Evolutionary conservation across 768 basidiomycete genomes (phyloP).

Genomic region (Boletellus sp.): DNA sequence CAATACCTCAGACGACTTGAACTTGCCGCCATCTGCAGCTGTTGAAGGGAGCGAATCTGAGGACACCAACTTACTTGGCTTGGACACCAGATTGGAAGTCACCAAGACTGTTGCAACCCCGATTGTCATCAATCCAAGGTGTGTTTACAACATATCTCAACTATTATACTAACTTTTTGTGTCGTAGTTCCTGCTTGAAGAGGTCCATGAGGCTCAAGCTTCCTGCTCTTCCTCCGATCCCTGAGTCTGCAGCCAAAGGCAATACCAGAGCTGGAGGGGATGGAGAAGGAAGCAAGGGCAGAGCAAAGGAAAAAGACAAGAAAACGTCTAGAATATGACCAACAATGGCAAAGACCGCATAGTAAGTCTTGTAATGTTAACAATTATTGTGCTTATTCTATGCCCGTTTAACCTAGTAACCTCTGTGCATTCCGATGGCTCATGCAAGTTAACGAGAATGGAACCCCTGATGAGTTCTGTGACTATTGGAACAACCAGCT

Average conservation of each 20-base stretch:
- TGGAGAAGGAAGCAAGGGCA: too few species aligned
- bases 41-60: too few species aligned
- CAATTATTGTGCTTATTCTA: not conserved
- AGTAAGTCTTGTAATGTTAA: not conserved
- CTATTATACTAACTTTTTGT: not conserved
- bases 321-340: not conserved
- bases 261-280: not conserved
- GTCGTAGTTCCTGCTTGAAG: not conserved
- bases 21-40: too few species aligned
- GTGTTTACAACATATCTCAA: not conserved
- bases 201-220: not conserved
- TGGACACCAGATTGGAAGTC: too few species aligned
- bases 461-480: not conserved
- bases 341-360: not conserved
- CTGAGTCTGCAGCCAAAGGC: not conserved
- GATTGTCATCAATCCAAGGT: not conserved
- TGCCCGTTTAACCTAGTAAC: not conserved
- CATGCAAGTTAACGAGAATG: not conserved
- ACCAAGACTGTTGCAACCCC: not conserved
- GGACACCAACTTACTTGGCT: too few species aligned
- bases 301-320: not conserved
- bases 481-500: not conserved
- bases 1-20: too few species aligned
- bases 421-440: constrained; percentile 1
- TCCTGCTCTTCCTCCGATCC: not conserved